Conservation (phyloP, 768 basidiomycete genomes). For the Serendipita sp. region DNA sequence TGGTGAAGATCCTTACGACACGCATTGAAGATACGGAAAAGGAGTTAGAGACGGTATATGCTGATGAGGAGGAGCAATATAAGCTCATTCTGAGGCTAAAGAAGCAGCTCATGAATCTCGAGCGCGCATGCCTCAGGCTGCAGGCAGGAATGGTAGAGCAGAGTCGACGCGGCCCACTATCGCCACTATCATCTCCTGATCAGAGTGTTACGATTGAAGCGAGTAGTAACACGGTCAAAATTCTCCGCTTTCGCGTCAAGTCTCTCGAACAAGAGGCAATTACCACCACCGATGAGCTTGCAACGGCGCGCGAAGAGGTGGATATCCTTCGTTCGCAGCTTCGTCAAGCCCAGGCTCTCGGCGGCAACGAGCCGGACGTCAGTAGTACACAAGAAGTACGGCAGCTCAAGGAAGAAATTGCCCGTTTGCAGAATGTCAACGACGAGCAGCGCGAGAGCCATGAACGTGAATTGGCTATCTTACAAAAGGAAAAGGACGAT, state of each 20-base stretch:
- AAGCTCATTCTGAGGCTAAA: conserved; percentile 43
- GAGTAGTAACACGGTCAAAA: background rate
- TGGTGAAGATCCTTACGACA: conserved; percentile 41
- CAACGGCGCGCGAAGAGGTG: conserved; percentile 30
- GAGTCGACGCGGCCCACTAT: background rate
- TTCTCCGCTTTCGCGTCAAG: conserved; percentile 7
- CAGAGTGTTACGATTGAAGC: conserved; percentile 1
- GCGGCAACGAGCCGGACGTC: background rate
- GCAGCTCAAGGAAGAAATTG: background rate
- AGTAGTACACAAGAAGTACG: background rate
- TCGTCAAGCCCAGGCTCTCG: background rate
- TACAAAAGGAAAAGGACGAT: conserved; percentile 24
- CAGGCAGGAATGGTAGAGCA: background rate
- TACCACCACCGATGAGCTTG: conserved; percentile 44
- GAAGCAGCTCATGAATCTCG: conserved; percentile 61
- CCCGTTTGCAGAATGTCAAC: background rate
- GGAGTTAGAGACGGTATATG: conserved; percentile 3
- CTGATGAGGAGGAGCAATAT: conserved; percentile 44
- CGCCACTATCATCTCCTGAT: background rate
- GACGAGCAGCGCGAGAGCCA: conserved; percentile 24
- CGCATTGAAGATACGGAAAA: conserved; percentile 40
- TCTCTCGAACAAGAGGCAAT: conserved; percentile 28
- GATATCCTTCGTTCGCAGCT: conserved; percentile 4
- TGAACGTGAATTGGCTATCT: conserved; percentile 29
- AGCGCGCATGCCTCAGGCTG: conserved; percentile 30